These are phyloP conservation scores for Fusarium sp. DNA, from an alignment of 2,329 filamentous ascomycete species.

Conservation along the genomic window DNA sequence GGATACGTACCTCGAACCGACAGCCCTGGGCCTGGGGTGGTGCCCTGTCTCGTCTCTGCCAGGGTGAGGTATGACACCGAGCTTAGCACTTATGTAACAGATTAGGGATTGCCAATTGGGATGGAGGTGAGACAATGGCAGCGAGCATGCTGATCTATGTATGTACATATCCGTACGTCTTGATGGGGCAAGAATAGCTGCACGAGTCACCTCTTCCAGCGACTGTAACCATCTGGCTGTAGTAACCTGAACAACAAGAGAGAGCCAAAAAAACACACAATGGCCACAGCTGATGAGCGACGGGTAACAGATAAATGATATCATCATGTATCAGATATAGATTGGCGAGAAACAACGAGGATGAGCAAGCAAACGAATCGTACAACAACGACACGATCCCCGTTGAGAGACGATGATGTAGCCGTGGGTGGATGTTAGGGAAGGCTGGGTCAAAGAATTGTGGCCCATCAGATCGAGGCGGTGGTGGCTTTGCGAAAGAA, in stretches of 20 bases:
- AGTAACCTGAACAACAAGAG: not conserved
- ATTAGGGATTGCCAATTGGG: not conserved
- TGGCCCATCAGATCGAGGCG: conserved; percentile 30
- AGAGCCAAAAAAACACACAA: not conserved
- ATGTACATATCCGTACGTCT: not conserved
- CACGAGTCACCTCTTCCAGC: not conserved
- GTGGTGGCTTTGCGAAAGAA: conserved; percentile 21
- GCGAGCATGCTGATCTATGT: not conserved
- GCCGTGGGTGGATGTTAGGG: not conserved
- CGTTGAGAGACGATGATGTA: conserved; percentile 8
- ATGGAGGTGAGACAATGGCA: conserved; percentile 26
- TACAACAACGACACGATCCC: conserved; percentile 3
- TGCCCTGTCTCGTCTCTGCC: conserved; percentile 1
- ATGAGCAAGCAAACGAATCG: conserved; percentile 7
- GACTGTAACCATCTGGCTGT: not conserved
- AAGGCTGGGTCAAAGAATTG: conserved; percentile 7
- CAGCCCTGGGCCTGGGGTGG: not conserved
- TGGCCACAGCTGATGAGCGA: not conserved
- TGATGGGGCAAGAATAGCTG: not conserved
- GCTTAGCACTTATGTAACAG: conserved; percentile 14
- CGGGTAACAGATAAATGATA: not conserved
- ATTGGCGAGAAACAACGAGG: not conserved
- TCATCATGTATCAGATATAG: not conserved
- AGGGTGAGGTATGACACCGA: conserved; percentile 18
- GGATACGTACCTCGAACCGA: conserved; percentile 20